Conservation (phyloP, 23 red algal genomes). For the Agarophyton chilense region DNA sequence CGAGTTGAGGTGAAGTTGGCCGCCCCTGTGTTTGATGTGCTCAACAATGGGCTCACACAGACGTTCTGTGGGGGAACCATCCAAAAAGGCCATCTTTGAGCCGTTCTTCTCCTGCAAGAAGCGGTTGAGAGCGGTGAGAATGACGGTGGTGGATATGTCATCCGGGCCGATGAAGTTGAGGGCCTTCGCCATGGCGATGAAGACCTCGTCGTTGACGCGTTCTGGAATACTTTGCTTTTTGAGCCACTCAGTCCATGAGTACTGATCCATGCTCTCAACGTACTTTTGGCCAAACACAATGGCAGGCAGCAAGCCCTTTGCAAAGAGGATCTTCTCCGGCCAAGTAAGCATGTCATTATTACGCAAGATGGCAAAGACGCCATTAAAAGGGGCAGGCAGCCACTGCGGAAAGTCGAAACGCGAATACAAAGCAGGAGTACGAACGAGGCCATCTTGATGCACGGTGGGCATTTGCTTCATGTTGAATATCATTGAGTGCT, state of each 20-base stretch:
- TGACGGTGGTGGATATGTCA: slow-evolving; percentile 94
- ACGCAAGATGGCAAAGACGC: slow-evolving; percentile 86
- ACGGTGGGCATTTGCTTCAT: slow-evolving; percentile 51
- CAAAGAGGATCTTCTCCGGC: slow-evolving; percentile 93
- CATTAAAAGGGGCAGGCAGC: slow-evolving; percentile 94
- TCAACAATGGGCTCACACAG: slow-evolving; percentile 88
- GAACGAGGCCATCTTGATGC: slow-evolving; percentile 48
- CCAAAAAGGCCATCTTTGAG: slow-evolving; percentile 95
- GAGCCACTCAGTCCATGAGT: slow-evolving; percentile 96
- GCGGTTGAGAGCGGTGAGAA: slow-evolving; percentile 95
- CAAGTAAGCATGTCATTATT: slow-evolving; percentile 97
- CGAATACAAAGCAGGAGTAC: slow-evolving; percentile 69
- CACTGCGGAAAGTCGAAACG: slow-evolving; percentile 91
- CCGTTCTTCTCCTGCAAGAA: slow-evolving; percentile 98
- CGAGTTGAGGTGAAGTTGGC: slow-evolving; percentile 47
- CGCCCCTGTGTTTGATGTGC: slow-evolving; percentile 74
- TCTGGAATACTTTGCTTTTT: slow-evolving; percentile 84
- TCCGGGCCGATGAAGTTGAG: slow-evolving; percentile 99
- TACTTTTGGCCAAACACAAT: slow-evolving; percentile 93
- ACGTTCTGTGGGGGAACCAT: slow-evolving; percentile 94
- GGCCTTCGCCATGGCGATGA: slow-evolving; percentile 98
- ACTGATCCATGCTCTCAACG: slow-evolving; percentile 84
- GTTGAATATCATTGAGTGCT: slow-evolving; percentile 99
- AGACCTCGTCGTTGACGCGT: slow-evolving; percentile 98
- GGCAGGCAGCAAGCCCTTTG: slow-evolving; percentile 88